Percentiles rank a stretch among this genome's conserved stretches.
Evolutionary conservation across 2,329 filamentous ascomycete genomes (phyloP).

Genomic region (Akanthomyces lecanii): DNA sequence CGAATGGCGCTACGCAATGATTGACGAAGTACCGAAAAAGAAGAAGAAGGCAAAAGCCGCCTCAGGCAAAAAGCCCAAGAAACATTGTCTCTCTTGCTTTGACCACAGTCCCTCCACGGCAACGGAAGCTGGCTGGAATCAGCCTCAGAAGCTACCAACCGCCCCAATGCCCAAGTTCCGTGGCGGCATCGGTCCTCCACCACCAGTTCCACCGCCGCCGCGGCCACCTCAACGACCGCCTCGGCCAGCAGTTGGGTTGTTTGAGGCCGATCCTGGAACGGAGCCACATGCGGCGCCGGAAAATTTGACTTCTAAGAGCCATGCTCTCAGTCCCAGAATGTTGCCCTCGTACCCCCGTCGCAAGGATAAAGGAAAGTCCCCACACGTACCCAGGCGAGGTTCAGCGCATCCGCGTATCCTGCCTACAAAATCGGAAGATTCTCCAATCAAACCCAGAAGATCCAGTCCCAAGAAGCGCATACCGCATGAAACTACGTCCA

Average conservation of each 20-base stretch:
- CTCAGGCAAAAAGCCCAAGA: slow-evolving; percentile 7
- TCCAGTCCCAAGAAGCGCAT: not conserved
- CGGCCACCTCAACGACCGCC: slow-evolving; percentile 16
- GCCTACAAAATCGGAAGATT: not conserved
- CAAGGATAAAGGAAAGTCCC: not conserved
- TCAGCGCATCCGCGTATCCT: not conserved
- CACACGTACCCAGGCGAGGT: not conserved
- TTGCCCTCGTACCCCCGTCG: slow-evolving; percentile 1
- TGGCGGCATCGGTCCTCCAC: slow-evolving; percentile 12
- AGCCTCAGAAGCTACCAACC: slow-evolving; percentile 20
- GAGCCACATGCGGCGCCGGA: not conserved
- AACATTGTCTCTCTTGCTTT: slow-evolving; percentile 30
- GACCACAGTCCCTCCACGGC: slow-evolving; percentile 22
- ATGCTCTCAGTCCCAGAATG: slow-evolving; percentile 15
- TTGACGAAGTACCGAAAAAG: slow-evolving; percentile 27
- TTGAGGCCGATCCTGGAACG: slow-evolving; percentile 2
- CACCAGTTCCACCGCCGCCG: slow-evolving; percentile 10
- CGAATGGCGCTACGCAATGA: slow-evolving; percentile 32
- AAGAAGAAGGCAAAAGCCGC: slow-evolving; percentile 16
- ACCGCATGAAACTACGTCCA: slow-evolving; percentile 9
- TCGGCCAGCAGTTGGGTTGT: slow-evolving; percentile 12
- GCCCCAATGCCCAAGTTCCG: slow-evolving; percentile 1
- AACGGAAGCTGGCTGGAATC: slow-evolving; percentile 24
- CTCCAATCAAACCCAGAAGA: not conserved
- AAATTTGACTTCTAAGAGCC: slow-evolving; percentile 8